Percentiles rank a stretch among this genome's conserved stretches.
Conservation (phyloP, 1,139 yeast genomes). For the Entelexis sorbosivorans region DNA sequence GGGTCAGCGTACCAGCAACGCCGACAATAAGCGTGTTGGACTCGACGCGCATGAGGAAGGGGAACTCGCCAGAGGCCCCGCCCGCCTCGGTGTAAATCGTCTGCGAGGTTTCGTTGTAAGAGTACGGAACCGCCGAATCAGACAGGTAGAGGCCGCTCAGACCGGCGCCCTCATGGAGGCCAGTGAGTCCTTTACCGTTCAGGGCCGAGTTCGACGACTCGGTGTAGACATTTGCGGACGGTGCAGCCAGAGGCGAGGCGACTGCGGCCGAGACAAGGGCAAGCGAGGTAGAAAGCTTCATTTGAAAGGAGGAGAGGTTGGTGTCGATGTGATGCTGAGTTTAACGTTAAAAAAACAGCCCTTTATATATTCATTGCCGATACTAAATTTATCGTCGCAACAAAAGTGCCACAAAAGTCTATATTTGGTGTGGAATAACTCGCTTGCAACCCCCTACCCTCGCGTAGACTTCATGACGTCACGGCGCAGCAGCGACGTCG, state of each 20-base stretch:
- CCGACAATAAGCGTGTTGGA: neutral
- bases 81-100: neutral
- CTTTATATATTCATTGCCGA: neutral
- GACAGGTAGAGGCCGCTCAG: constrained; percentile 1
- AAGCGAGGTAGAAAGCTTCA: neutral
- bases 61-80: neutral
- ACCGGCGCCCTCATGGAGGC: constrained; percentile 2
- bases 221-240: neutral
- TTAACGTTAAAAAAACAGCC: neutral
- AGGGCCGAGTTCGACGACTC: neutral
- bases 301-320: neutral
- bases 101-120: constrained; percentile 1
- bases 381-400: neutral
- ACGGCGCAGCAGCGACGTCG: neutral
- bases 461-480: neutral
- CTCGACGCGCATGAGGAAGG: neutral
- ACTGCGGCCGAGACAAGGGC: neutral
- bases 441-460: neutral
- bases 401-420: neutral
- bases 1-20: neutral
- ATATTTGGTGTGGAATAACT: neutral
- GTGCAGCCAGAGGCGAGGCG: too few species aligned
- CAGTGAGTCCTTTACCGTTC: neutral
- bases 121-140: neutral
- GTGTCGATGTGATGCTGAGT: neutral